These are phyloP conservation scores for Trichoderma sp. DNA, from an alignment of 2,329 filamentous ascomycete genomes.

Conservation along the genomic window DNA sequence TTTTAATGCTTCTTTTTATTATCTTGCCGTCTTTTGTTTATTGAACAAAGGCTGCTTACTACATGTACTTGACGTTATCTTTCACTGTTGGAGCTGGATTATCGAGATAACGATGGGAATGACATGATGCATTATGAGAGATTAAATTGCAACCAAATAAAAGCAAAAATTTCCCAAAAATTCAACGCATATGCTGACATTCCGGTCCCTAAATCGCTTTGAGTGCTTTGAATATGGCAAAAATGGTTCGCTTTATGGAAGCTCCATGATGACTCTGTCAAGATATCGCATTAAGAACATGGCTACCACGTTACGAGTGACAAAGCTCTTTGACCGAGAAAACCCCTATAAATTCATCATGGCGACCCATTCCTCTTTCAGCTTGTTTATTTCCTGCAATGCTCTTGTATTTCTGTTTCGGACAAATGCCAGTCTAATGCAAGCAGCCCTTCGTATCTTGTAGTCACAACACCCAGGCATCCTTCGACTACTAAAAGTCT, in stretches of 20 bases:
- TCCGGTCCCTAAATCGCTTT: not conserved
- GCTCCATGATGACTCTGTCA: not conserved
- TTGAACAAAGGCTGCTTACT: constrained; percentile 5
- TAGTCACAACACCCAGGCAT: not conserved
- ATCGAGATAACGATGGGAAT: constrained; percentile 42
- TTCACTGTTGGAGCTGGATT: constrained; percentile 32
- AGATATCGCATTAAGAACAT: not conserved
- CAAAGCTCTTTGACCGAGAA: not conserved
- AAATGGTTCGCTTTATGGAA: too few relatives aligned
- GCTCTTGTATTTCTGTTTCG: not conserved
- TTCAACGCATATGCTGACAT: not conserved
- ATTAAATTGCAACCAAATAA: constrained; percentile 30
- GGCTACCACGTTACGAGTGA: not conserved
- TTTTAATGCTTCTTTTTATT: not conserved
- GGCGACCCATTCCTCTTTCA: not conserved
- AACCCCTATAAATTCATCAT: not conserved
- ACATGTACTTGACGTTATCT: not conserved
- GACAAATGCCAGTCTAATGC: not conserved
- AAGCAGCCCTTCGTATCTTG: not conserved
- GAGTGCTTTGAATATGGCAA: not conserved
- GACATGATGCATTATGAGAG: constrained; percentile 42
- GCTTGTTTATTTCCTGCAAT: not conserved
- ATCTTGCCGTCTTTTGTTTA: not conserved
- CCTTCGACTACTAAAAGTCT: not conserved
- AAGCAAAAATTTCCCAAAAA: not conserved